Base-by-base conservation (phyloP, 768 basidiomycete species). In the Gymnopilus junonius region DNA sequence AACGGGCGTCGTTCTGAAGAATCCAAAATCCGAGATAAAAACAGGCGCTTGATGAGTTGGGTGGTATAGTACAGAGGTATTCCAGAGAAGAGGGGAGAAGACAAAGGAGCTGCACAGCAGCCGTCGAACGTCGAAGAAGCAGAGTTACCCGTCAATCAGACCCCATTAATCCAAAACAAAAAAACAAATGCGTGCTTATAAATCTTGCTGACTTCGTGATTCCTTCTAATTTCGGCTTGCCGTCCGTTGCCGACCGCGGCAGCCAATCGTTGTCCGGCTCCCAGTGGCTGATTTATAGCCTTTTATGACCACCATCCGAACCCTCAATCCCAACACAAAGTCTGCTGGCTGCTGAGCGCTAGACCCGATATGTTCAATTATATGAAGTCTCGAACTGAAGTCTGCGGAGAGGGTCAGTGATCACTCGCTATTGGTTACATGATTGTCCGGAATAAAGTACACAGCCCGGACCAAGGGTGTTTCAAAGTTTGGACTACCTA, bases 41-140 rank as follows among this genome's bases (percentile, higher is more conserved):
- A n/a, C 48, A 51, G 29, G 27, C 48, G 48, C 48, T 51, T n/a
- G 48, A 5, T 4, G 5, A 29, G 29, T 17, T 32, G 17, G 29
- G 48, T 10, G 48, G 48, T 51, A 51, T 51, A 32, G 25, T 29
- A 31, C 20, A 20, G 21, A 42, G 40, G 40, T 42, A 42, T 42
- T 15, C 17, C 27, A 8, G 48, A 29, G 48, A 29, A 50, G 29
- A 51, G 8, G 20, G 29, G 11, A 51, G n/a, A 29, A 15, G 48
- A 32, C 12, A 23, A 32, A 25, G 20, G 48, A 51, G 48, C 48
- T 29, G 48, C 48, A 51, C 48, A 51, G 48, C 48, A 51, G 48
- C 48, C 32, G 48, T 51, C 48, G 48, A 51, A 32, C n/a, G 48
- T 51, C 32, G 48, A 51, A 51, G 48, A 51, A 51, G 48, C 48